A percentile compares a stretch with the other conserved stretches of the same genome.
phyloP scores from a whole-genome alignment of 192 early-diverging fungal genomes.

The Chytriomyces sp. region DNA sequence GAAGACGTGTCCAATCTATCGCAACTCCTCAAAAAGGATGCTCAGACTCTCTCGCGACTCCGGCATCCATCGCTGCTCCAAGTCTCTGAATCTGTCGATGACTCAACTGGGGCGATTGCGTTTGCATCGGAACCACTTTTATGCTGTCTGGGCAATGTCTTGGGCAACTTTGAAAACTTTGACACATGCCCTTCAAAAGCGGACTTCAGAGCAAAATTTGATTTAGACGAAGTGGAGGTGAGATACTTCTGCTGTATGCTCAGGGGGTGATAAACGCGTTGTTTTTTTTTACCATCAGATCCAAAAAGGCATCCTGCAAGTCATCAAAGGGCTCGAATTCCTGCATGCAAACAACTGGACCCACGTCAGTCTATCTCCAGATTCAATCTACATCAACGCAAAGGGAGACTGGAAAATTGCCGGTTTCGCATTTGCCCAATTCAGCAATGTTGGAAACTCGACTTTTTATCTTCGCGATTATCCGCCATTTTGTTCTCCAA shows the following conservation, averaged over 20 bases:
- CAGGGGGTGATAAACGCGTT: background rate
- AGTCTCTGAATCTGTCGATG: constrained; percentile 69
- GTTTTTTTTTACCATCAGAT: constrained; percentile 49
- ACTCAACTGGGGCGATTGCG: constrained; percentile 66
- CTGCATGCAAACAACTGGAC: constrained; percentile 73
- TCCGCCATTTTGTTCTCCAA: constrained; percentile 32
- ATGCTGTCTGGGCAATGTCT: constrained; percentile 66
- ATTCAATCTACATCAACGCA: constrained; percentile 76
- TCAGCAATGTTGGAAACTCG: background rate
- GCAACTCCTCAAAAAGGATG: constrained; percentile 21
- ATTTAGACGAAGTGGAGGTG: constrained; percentile 73
- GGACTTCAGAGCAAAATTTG: constrained; percentile 52
- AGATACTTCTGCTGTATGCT: background rate
- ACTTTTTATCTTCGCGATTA: constrained; percentile 29
- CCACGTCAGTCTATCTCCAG: constrained; percentile 75
- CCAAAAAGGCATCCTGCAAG: constrained; percentile 78
- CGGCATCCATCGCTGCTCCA: constrained; percentile 80
- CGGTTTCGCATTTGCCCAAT: constrained; percentile 20
- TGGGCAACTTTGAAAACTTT: constrained; percentile 61
- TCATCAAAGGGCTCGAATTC: constrained; percentile 66
- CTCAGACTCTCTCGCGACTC: constrained; percentile 53
- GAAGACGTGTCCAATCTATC: background rate
- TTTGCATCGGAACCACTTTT: constrained; percentile 81
- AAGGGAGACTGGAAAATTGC: constrained; percentile 49
- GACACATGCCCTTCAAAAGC: constrained; percentile 24